Percentiles rank a stretch among this genome's conserved stretches.
Evolutionary conservation across 1,284 basidiomycete genomes (phyloP).

Genomic region (Apiotrichum gracile): DNA sequence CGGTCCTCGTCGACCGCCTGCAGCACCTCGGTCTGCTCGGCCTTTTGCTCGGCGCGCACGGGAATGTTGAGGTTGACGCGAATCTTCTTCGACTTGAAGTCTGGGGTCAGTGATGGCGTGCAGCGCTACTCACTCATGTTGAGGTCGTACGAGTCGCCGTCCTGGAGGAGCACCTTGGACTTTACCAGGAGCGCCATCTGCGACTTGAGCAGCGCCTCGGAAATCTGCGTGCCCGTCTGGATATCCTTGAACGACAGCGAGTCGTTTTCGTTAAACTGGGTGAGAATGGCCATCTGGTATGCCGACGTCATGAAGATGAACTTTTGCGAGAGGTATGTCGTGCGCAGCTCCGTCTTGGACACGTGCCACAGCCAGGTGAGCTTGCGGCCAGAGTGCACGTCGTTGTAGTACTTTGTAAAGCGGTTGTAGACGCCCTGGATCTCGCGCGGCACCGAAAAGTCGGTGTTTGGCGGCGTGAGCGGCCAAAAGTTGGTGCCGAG

Average conservation of each 20-base stretch:
- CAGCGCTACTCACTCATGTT: constrained; percentile 54
- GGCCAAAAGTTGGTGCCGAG: constrained; percentile 97
- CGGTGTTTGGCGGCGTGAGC: constrained; percentile 70
- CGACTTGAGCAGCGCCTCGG: constrained; percentile 75
- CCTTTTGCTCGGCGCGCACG: constrained; percentile 90
- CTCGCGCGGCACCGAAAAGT: constrained; percentile 84
- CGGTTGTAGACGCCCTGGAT: constrained; percentile 81
- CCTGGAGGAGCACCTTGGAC: constrained; percentile 79
- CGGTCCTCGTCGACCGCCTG: constrained; percentile 97
- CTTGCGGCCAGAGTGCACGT: constrained; percentile 70
- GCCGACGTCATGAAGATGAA: constrained; percentile 93
- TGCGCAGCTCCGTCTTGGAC: constrained; percentile 90
- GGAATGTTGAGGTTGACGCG: constrained; percentile 83
- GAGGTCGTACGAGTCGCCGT: constrained; percentile 73
- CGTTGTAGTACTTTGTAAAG: constrained; percentile 89
- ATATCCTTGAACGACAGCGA: constrained; percentile 76
- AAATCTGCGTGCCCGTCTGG: constrained; percentile 72
- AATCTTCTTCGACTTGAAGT: constrained; percentile 90
- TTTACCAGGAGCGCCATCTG: constrained; percentile 80
- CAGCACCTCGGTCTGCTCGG: constrained; percentile 82
- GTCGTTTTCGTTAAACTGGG: constrained; percentile 91
- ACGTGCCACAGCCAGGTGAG: constrained; percentile 98
- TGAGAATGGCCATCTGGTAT: constrained; percentile 89
- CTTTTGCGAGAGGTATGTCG: constrained; percentile 87
- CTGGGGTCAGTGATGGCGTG: constrained; percentile 31